A percentile compares a stretch with the other conserved stretches of the same genome.
phyloP scores from a whole-genome alignment of 805 yeast genomes.

The Metschnikowia arizonensis region DNA sequence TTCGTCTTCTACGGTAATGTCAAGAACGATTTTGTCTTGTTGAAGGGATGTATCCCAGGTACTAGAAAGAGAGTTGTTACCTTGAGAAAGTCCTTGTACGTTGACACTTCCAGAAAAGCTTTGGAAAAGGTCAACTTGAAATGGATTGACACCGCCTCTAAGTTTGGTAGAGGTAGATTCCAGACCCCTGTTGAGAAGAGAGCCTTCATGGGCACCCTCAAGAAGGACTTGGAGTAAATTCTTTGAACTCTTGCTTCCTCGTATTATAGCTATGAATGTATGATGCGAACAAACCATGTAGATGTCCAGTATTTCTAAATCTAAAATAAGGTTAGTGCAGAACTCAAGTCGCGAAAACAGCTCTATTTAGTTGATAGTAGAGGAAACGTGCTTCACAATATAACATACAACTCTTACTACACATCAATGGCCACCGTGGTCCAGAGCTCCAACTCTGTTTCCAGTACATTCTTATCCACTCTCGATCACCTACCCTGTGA shows the following conservation, averaged over 20 bases:
- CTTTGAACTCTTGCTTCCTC: neutral
- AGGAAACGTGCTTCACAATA: neutral
- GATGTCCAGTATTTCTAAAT: too few species aligned
- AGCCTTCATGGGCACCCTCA: constrained; percentile 98
- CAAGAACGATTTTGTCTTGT: constrained; percentile 94
- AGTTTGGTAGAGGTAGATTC: constrained; percentile 99
- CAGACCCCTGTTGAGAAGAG: constrained; percentile 99
- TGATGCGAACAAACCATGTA: constrained; percentile 6
- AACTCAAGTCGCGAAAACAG: too few species aligned
- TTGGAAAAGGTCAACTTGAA: constrained; percentile 93
- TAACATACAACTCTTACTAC: neutral
- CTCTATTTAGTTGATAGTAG: too few species aligned
- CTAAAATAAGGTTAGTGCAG: too few species aligned
- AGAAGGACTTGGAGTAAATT: constrained; percentile 77
- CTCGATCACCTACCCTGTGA: constrained; percentile 44
- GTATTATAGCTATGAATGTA: constrained; percentile 16
- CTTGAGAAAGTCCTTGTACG: constrained; percentile 96
- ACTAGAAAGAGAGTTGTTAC: constrained; percentile 99
- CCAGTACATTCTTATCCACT: constrained; percentile 38
- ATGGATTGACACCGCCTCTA: constrained; percentile 99
- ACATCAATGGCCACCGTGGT: constrained; percentile 15
- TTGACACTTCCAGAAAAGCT: constrained; percentile 97
- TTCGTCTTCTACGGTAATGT: constrained; percentile 98
- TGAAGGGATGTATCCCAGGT: constrained; percentile 99
- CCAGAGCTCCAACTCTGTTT: constrained; percentile 26